Evolutionary conservation across 1,139 yeast genomes (phyloP), one percentile per base, ranked within the genome.

Genomic region (Kodamaea fungicola): DNA sequence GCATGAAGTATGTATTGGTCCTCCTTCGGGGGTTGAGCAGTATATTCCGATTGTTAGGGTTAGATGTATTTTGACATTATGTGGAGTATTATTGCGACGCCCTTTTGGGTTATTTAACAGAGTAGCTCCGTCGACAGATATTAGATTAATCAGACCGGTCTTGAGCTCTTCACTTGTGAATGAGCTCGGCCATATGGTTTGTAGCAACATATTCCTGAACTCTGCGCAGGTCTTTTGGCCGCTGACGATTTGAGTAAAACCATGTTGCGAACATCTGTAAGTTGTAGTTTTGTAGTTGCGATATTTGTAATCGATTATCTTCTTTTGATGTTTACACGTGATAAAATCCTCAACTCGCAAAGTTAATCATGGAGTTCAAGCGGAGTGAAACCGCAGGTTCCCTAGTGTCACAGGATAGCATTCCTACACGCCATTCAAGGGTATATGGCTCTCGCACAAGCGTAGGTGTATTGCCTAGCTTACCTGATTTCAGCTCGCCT

Each of bases 171-270:
- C 43, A 32, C 30, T 42, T 44, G 33, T 33, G 35, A 42, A 42
- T 80, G 49, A 76, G 84, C 77, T 79, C 82, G 81, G 61, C 70
- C 71, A 46, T 39, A 40, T 53, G 58, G 55, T 55, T 53, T 67
- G 75, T 61, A 71, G 88, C 90, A 77, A 84, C 87, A 84, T 84
- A 84, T 84, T 84, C 94, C 94, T 83, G 82, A 71, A 81, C 92
- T 76, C 85, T 83, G 81, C 87, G 89, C 72, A 83, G 81, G 85
- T 67, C 80, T 66, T 76, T 30, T 76, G 85, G 76, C 87, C 76
- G 47, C 66, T 83, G 75, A 79, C 81, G 89, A 83, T 76, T 81
- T 81, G 89, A 83, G 92, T 82, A 82, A 83, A 83, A 83, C 90
- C 89, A 83, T 83, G 85, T 81, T 77, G 89, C 88, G 68, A 59